Base-by-base conservation (phyloP, 2,329 filamentous ascomycete genomes). In the Ophiostoma montium region DNA sequence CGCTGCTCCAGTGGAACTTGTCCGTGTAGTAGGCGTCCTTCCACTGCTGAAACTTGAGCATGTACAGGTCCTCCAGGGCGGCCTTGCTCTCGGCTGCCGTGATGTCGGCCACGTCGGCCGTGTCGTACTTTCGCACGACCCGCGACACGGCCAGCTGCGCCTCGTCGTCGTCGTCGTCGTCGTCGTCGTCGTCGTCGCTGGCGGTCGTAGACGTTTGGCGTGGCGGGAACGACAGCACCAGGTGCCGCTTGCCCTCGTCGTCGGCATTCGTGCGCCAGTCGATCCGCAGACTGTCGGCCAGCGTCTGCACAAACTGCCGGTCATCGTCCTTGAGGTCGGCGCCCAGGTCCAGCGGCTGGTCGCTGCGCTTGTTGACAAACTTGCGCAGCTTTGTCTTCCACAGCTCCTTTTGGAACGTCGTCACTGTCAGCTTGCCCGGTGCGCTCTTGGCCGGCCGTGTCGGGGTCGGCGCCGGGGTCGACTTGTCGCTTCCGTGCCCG, bases 11-110 rank as follows among this genome's bases (percentile, higher is more conserved):
- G 30, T 82, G 68, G 57, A 95, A 95, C 63, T 96, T 98, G 50
- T 80, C 78, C 55, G 77, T 71, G 66, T 98, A 98, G 66, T 98
- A 95, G 53, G 85, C 82, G 63, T 94, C 82, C 69, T 95, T 98
- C 92, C 92, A 98, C 50, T 81, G 77, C 53, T 80, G 71, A 61
- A 96, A 96, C 61, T 94, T 95, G 56, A 85, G 71, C 58, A 95
- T 80, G 63, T 98, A 98, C 58, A 92, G 82, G 62, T 82, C 75
- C 57, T 94, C 78, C 64, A 90, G 84, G 16, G 82, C 77, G 46
- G 78, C 74, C 62, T 92, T 82, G 15, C 84, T 84, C 59, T 95
- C 84, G 56, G 88, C 85, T 1, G 82, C 69, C 2, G 84, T 83
- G 44, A 86, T 66, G 58, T 96, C 89, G 35, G 92, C 72, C 21